Evolutionary conservation across 768 basidiomycete genomes (phyloP).

Genomic region (Calocera viscosa): DNA sequence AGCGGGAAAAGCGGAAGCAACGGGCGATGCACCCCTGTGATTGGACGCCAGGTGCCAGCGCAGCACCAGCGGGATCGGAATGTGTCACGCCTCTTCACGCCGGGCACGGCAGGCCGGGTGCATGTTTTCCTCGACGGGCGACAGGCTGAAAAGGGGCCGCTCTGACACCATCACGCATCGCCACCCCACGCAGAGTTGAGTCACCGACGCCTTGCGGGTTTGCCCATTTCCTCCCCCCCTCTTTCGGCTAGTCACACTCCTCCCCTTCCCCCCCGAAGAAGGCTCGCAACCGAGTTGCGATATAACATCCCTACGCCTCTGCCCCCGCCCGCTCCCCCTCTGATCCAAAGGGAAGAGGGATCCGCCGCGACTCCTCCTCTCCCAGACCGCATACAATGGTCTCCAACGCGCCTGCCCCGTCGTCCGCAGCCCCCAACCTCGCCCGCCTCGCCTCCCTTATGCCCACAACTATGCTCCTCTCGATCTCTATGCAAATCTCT

Average conservation of each 20-base stretch:
- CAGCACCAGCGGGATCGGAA: no score
- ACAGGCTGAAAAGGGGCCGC: background rate
- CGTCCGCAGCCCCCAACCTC: background rate
- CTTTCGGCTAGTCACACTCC: background rate
- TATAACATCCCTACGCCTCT: background rate
- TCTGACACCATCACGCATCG: background rate
- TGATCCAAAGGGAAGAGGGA: background rate
- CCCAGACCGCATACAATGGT: background rate
- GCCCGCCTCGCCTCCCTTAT: background rate
- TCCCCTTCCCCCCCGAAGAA: background rate
- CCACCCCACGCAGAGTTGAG: background rate
- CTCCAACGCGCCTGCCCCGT: background rate
- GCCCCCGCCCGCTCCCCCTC: background rate
- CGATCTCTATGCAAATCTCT: background rate
- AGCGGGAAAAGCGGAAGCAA: no score
- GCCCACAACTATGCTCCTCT: background rate
- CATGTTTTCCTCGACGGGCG: background rate
- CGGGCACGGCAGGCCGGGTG: background rate
- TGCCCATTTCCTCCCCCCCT: background rate
- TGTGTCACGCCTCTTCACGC: background rate
- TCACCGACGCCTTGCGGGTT: background rate
- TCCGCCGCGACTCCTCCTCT: no score
- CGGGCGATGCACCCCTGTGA: no score
- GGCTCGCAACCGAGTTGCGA: no score
- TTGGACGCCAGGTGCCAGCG: no score